Base-by-base conservation (phyloP, 2,329 filamentous ascomycete species). In the Lecanosticta acicola region DNA sequence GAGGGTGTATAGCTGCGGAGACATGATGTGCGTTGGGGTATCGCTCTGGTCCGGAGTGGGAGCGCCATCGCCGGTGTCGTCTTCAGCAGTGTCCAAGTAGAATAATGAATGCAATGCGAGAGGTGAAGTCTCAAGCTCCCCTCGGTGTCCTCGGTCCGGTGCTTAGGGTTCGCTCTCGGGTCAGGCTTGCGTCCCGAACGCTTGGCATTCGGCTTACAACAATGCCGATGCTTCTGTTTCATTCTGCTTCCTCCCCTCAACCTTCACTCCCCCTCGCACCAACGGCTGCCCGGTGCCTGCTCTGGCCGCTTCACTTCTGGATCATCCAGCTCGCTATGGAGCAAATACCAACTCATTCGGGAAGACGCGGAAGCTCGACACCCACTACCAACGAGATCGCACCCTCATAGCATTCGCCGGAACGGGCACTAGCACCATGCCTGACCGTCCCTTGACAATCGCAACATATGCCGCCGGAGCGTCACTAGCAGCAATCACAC, bases 401-500 rank as follows among this genome's bases (percentile, higher is more conserved):
- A 56, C 58, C 18, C 58, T 61, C 54, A 48, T 60, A 56, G 59
- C 55, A 32, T 51, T 61, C 32, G 59, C 59, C 24, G 59, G 59
- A 35, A 61, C 53, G 17, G 59, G 58, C 39, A 34, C 50, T 24
- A 49, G 47, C 37, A 50, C 46, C 20, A 91, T 93, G 87, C 86
- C 85, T 60, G 86, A 93, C 65, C 89, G 85, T 72, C 82, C 83
- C 45, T 77, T 87, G 48, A 89, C 84, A 5, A 84, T 93, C 59
- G 87, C 88, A 59, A 88, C 87, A 36, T 98, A 98, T 70, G 93
- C 93, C 61, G 93, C 91, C 49, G 91, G 91, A 59, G 93, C 91
- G 50, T 95, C 90, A 44, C 84, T 98, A 53, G 93, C 93, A 45
- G 93, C 93, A 51, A 87, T 94, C 53, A 91, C 93, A 24, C 80